Percentiles rank a stretch among this genome's conserved stretches.
Evolutionary conservation across 108 stramenopile species (phyloP).

Genomic region (Chaetoceros muelleri): DNA sequence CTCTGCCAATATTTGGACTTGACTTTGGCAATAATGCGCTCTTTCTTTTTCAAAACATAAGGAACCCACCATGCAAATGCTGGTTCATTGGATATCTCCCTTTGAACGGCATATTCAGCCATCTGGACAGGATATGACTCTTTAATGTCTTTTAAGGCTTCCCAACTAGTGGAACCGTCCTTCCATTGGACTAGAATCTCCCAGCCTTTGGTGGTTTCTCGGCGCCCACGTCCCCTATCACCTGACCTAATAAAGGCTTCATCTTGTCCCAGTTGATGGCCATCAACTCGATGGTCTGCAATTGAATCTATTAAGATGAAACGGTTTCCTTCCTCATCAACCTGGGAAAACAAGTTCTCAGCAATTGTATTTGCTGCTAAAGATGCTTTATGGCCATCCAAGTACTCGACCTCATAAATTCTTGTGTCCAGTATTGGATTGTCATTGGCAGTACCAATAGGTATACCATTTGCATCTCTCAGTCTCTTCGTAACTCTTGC

Average conservation of each 20-base stretch:
- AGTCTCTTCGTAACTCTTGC: slow-evolving; percentile 13
- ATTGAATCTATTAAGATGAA: slow-evolving; percentile 14
- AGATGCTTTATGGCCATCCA: slow-evolving; percentile 16
- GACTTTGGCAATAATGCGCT: slow-evolving; percentile 18
- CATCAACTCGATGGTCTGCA: slow-evolving; percentile 13
- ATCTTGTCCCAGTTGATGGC: not conserved
- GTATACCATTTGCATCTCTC: slow-evolving; percentile 19
- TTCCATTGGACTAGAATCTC: slow-evolving; percentile 17
- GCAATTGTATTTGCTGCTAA: too few species aligned
- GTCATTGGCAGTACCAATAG: too few species aligned
- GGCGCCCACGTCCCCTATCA: not conserved
- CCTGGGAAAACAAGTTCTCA: too few species aligned
- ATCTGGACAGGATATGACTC: too few species aligned
- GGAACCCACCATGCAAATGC: too few species aligned
- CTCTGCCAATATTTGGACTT: too few species aligned
- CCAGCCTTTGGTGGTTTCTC: slow-evolving; percentile 15
- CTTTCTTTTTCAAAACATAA: too few species aligned
- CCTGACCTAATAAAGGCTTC: slow-evolving; percentile 5
- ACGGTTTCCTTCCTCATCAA: slow-evolving; percentile 9
- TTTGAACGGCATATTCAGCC: slow-evolving; percentile 15
- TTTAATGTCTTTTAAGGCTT: too few species aligned
- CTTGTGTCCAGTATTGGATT: too few species aligned
- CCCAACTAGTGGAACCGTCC: too few species aligned
- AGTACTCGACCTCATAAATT: slow-evolving; percentile 29
- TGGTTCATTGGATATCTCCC: slow-evolving; percentile 11